phyloP scores from a whole-genome alignment of 2,329 filamentous ascomycete genomes.

The Lecanoromycetidae sp. region DNA sequence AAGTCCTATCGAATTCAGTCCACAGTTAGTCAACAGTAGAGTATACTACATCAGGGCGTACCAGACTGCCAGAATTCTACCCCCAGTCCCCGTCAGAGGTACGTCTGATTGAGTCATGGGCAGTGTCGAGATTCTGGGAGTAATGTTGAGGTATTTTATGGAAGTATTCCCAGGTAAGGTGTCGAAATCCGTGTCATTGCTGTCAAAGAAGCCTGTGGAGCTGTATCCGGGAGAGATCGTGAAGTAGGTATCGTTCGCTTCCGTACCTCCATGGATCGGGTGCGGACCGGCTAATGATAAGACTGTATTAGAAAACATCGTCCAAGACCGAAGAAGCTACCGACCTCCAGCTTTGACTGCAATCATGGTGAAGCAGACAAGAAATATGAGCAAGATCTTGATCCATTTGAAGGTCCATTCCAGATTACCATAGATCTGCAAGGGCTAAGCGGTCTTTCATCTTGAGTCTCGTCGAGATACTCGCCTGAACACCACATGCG shows the following conservation, averaged over 20 bases:
- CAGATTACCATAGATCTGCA: conserved; percentile 24
- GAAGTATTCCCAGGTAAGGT: conserved; percentile 22
- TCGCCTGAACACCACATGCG: conserved; percentile 15
- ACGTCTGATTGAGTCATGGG: conserved; percentile 10
- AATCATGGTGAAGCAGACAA: conserved; percentile 22
- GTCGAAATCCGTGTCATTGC: conserved; percentile 17
- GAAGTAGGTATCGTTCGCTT: conserved; percentile 21
- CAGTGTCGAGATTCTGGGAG: conserved; percentile 1
- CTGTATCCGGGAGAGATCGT: conserved; percentile 22
- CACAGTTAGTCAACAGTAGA: neutral
- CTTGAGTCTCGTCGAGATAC: neutral
- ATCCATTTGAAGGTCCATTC: conserved; percentile 25
- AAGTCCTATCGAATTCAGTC: conserved; percentile 21
- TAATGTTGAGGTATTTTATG: conserved; percentile 18
- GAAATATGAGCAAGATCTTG: conserved; percentile 23
- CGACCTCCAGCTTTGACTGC: conserved; percentile 23
- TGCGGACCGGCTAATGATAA: conserved; percentile 8
- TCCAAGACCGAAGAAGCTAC: neutral
- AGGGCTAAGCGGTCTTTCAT: neutral
- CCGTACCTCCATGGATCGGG: conserved; percentile 4
- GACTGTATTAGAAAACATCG: too few relatives aligned
- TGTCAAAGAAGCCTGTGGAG: conserved; percentile 20
- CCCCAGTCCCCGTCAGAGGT: conserved; percentile 21
- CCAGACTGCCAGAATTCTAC: conserved; percentile 24
- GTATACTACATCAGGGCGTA: conserved; percentile 11